Conservation (phyloP, 345 rosid genomes). For the Syzygium oleosum region DNA sequence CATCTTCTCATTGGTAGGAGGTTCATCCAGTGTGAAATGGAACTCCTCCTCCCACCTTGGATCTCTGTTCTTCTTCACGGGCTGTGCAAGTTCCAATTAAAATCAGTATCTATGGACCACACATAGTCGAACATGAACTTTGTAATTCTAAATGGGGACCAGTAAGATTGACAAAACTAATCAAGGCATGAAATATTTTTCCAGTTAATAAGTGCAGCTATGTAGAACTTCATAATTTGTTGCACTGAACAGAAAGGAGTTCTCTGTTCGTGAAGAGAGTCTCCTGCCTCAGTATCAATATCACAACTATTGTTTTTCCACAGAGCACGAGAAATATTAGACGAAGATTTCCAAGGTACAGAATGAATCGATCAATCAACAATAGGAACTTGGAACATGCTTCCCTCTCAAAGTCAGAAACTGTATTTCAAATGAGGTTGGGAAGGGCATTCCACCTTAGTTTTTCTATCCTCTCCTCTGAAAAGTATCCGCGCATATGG, state of each 20-base stretch:
- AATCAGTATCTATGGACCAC: background rate
- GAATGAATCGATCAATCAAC: background rate
- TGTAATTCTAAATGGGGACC: background rate
- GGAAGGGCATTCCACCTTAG: slow-evolving; percentile 39
- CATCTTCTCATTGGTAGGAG: slow-evolving; percentile 60
- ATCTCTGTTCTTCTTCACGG: slow-evolving; percentile 80
- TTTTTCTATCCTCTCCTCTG: slow-evolving; percentile 74
- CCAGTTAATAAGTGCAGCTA: background rate
- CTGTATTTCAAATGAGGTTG: background rate
- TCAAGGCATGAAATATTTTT: background rate
- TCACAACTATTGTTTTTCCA: background rate
- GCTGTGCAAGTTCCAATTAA: slow-evolving; percentile 20
- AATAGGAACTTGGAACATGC: background rate
- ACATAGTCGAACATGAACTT: background rate
- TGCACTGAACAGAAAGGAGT: background rate
- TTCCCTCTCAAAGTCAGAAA: background rate
- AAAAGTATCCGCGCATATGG: slow-evolving; percentile 64
- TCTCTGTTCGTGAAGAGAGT: background rate
- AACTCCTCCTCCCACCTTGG: slow-evolving; percentile 97
- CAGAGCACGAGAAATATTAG: background rate
- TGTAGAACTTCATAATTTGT: background rate
- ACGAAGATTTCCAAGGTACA: background rate
- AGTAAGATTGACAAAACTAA: background rate
- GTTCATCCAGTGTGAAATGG: slow-evolving; percentile 62
- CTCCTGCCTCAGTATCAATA: background rate